These are phyloP conservation scores for Boletellus sp. DNA, from an alignment of 768 basidiomycete genomes.

Conservation along the genomic window DNA sequence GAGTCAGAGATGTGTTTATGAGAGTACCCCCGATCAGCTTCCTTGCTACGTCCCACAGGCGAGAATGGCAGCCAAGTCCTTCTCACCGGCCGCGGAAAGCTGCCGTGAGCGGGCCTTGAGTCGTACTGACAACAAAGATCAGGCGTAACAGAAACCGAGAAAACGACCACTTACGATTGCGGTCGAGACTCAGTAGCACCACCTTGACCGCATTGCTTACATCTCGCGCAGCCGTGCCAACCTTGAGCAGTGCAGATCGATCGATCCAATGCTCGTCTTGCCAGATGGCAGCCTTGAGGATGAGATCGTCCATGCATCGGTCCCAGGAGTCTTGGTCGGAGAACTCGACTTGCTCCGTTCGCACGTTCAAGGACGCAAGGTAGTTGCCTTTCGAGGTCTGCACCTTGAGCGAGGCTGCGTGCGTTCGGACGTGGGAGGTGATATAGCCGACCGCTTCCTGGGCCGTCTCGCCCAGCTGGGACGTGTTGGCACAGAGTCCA, in stretches of 20 bases:
- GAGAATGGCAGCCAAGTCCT: slow-evolving; percentile 74
- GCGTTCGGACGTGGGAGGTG: slow-evolving; percentile 68
- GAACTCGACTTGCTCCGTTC: slow-evolving; percentile 83
- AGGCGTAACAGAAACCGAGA: slow-evolving; percentile 11
- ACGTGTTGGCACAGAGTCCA: slow-evolving; percentile 66
- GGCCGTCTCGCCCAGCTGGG: slow-evolving; percentile 73
- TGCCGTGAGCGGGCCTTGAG: slow-evolving; percentile 87
- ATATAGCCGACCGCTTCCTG: slow-evolving; percentile 71
- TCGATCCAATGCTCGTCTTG: slow-evolving; percentile 92
- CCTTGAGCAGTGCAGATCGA: slow-evolving; percentile 67
- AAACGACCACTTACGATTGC: slow-evolving; percentile 65
- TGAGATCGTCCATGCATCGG: slow-evolving; percentile 91
- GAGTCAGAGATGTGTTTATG: slow-evolving; percentile 1
- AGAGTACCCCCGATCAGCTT: background rate
- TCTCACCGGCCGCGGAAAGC: slow-evolving; percentile 80
- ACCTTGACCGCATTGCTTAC: slow-evolving; percentile 66
- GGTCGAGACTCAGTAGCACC: slow-evolving; percentile 85
- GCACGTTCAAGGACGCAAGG: slow-evolving; percentile 73
- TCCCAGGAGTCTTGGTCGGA: slow-evolving; percentile 46
- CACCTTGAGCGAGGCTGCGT: slow-evolving; percentile 79
- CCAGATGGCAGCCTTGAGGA: slow-evolving; percentile 89
- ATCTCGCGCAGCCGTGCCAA: slow-evolving; percentile 31
- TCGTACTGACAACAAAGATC: slow-evolving; percentile 56
- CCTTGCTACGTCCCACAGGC: slow-evolving; percentile 30
- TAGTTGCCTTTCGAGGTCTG: slow-evolving; percentile 97